Percentiles rank a stretch among this genome's conserved stretches.
phyloP scores from a whole-genome alignment of 805 yeast species.

The Blastobotrys peoriensis region DNA sequence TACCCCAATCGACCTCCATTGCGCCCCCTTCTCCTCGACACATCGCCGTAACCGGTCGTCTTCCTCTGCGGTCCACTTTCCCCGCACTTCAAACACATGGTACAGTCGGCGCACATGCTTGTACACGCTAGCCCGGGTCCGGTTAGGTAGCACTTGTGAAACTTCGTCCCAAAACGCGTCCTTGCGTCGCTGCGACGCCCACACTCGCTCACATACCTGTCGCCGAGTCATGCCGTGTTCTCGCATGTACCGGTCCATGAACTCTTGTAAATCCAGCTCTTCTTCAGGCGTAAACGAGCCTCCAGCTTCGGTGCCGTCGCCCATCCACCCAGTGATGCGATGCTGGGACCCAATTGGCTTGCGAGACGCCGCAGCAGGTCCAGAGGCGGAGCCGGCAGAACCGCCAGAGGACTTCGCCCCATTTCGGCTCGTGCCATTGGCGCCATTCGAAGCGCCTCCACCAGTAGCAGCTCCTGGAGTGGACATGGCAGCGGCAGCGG shows the following conservation, averaged over 20 bases:
- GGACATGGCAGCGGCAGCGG: slow-evolving; percentile 6
- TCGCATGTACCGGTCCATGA: slow-evolving; percentile 61
- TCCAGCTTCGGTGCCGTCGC: slow-evolving; percentile 26
- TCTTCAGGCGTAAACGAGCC: slow-evolving; percentile 59
- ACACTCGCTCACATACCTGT: slow-evolving; percentile 74
- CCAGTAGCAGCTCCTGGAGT: not conserved
- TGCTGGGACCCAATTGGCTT: slow-evolving; percentile 4
- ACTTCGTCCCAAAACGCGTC: slow-evolving; percentile 87
- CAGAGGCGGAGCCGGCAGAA: not conserved
- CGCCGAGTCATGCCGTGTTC: slow-evolving; percentile 56
- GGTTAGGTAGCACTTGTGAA: slow-evolving; percentile 70
- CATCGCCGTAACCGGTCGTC: slow-evolving; percentile 60
- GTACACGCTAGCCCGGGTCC: slow-evolving; percentile 85
- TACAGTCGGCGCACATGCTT: slow-evolving; percentile 89
- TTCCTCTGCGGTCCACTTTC: slow-evolving; percentile 83
- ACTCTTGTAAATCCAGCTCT: slow-evolving; percentile 61
- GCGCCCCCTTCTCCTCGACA: slow-evolving; percentile 64
- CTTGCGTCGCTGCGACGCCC: slow-evolving; percentile 79
- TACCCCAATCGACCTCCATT: slow-evolving; percentile 83
- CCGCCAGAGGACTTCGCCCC: slow-evolving; percentile 5
- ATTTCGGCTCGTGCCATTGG: not conserved
- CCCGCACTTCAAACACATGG: slow-evolving; percentile 81
- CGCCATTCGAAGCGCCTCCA: not conserved
- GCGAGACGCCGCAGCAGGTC: slow-evolving; percentile 5
- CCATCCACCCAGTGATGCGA: slow-evolving; percentile 18